Evolutionary conservation across 2,329 filamentous ascomycete genomes (phyloP).

Genomic region (Zopfia rhizophila): DNA sequence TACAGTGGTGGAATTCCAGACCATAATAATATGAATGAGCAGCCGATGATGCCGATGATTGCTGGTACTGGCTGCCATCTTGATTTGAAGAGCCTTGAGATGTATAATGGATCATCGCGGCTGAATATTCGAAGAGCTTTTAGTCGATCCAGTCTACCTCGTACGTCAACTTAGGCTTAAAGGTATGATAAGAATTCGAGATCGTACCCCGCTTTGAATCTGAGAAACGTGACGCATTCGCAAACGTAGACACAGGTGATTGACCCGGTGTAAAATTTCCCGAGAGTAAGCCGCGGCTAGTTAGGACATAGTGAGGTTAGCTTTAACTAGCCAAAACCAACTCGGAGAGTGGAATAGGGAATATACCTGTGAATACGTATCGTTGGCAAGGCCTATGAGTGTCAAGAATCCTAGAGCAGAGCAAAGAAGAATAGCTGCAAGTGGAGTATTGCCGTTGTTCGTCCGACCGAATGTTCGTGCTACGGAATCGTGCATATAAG

Average conservation of each 20-base stretch:
- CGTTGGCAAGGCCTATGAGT: constrained; percentile 34
- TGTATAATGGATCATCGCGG: constrained; percentile 36
- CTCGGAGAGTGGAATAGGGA: no score
- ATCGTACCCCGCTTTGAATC: constrained; percentile 42
- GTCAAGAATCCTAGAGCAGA: constrained; percentile 39
- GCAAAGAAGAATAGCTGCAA: constrained; percentile 40
- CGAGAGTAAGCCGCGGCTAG: constrained; percentile 38
- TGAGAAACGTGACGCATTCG: constrained; percentile 41
- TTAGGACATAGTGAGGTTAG: no score
- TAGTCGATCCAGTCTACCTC: constrained; percentile 22
- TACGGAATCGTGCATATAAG: constrained; percentile 28
- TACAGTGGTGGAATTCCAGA: constrained; percentile 38
- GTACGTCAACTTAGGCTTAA: neutral
- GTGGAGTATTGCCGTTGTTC: constrained; percentile 43
- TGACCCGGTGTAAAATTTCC: constrained; percentile 38
- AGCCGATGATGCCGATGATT: constrained; percentile 39
- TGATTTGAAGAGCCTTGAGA: constrained; percentile 37
- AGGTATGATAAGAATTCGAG: neutral
- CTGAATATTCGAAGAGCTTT: constrained; percentile 30
- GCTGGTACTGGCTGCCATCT: constrained; percentile 46
- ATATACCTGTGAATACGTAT: constrained; percentile 34
- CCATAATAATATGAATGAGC: constrained; percentile 35
- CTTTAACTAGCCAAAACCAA: no score
- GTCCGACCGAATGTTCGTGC: constrained; percentile 37
- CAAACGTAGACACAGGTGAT: constrained; percentile 40